Percentiles rank a stretch among this genome's conserved stretches.
phyloP scores from a whole-genome alignment of 495 filamentous ascomycete genomes.

The Diplogelasinospora grovesii region DNA sequence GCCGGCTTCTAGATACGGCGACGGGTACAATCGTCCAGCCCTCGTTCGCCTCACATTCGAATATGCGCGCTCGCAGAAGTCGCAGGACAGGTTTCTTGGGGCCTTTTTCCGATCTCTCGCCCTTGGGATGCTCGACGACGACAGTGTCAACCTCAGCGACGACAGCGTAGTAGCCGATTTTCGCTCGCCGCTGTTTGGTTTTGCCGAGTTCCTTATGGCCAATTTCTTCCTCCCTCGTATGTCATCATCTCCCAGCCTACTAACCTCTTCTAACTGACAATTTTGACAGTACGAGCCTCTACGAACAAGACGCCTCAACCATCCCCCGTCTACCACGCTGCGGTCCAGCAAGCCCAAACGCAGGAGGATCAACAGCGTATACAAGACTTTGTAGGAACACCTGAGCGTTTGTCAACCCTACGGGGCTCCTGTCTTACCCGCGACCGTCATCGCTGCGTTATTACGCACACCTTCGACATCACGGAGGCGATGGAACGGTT shows the following conservation, averaged over 20 bases:
- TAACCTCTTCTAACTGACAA: neutral
- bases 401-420: conserved; percentile 4
- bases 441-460: conserved; percentile 15
- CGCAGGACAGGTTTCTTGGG: conserved; percentile 15
- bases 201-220: conserved; percentile 15
- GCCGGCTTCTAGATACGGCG: conserved; percentile 2
- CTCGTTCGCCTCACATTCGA: conserved; percentile 20
- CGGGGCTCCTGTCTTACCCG: conserved; percentile 12
- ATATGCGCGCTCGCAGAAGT: conserved; percentile 17
- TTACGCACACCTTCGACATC: conserved; percentile 8
- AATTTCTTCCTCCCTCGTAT: conserved; percentile 15
- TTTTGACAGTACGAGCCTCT: conserved; percentile 16
- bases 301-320: conserved; percentile 19
- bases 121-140: conserved; percentile 12
- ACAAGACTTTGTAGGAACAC: conserved; percentile 13
- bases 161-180: conserved; percentile 3
- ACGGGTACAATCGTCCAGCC: conserved; percentile 15
- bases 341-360: conserved; percentile 12
- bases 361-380: conserved; percentile 5
- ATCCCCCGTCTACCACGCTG: conserved; percentile 12
- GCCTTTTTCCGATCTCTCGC: conserved; percentile 17
- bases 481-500: neutral
- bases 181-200: conserved; percentile 7
- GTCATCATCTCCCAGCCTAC: conserved; percentile 1
- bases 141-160: conserved; percentile 9